Conservation (phyloP, 139 green algal genomes). For the Diplosphaera chodatii region DNA sequence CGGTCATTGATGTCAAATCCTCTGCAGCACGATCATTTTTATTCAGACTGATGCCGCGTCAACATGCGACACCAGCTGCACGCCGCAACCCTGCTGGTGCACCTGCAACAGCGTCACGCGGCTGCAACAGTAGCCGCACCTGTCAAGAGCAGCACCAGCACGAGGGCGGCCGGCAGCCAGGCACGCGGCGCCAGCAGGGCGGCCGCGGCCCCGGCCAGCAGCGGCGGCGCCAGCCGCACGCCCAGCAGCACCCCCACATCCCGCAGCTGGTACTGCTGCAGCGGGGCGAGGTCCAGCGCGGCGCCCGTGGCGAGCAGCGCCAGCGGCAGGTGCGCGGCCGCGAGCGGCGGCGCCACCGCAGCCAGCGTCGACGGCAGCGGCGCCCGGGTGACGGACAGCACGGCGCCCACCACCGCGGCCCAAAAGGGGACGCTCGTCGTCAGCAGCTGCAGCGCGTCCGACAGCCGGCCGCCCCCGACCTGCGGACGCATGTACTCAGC, state of each 20-base stretch:
- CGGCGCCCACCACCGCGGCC: background rate
- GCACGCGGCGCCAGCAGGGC: background rate
- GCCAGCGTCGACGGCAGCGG: background rate
- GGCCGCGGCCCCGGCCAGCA: background rate
- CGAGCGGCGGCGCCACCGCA: background rate
- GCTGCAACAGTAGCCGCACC: background rate
- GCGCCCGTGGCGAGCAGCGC: background rate
- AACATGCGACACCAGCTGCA: background rate
- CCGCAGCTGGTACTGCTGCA: background rate
- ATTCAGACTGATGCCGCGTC: too few species aligned
- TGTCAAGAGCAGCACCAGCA: background rate
- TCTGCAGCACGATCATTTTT: too few species aligned
- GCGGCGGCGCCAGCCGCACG: background rate
- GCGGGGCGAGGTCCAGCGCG: background rate
- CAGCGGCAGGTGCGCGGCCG: background rate
- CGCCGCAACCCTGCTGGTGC: too few species aligned
- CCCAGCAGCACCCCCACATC: background rate
- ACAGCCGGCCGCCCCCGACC: background rate
- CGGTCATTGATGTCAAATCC: too few species aligned
- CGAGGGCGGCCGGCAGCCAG: background rate
- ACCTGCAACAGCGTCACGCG: too few species aligned
- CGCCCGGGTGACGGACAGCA: too few species aligned
- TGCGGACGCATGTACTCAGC: background rate
- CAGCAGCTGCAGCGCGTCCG: background rate
- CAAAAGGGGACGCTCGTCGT: background rate